phyloP scores from a whole-genome alignment of 148 eudicot species.

The Persicaria maculosa region DNA sequence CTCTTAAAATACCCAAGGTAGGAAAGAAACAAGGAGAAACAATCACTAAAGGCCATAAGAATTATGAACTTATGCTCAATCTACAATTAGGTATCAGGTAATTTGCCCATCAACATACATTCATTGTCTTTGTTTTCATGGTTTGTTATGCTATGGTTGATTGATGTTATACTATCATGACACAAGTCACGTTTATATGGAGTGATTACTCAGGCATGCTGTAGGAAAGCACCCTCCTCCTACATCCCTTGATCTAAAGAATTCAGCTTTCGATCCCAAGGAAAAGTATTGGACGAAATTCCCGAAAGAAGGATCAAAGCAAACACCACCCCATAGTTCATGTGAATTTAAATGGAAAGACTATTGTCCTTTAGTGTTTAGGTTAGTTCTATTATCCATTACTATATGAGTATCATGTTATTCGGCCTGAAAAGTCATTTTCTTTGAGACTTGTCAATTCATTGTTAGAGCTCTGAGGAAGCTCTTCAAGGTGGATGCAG shows the following conservation, averaged over 20 bases:
- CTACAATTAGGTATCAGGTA: constrained; percentile 39
- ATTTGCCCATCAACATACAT: not conserved
- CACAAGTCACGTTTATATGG: not conserved
- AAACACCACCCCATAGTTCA: constrained; percentile 19
- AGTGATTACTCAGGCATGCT: constrained; percentile 5
- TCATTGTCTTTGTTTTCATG: not conserved
- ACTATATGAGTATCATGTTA: too few species aligned
- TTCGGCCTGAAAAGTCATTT: not conserved
- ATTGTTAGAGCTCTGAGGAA: constrained; percentile 32
- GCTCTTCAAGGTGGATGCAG: constrained; percentile 45
- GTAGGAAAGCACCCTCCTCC: constrained; percentile 16
- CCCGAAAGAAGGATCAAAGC: constrained; percentile 10
- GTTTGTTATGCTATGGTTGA: not conserved
- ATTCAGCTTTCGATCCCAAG: constrained; percentile 11
- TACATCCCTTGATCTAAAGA: constrained; percentile 26
- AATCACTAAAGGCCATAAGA: constrained; percentile 33
- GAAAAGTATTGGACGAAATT: constrained; percentile 14
- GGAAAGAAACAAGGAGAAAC: constrained; percentile 36
- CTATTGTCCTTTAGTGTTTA: constrained; percentile 17
- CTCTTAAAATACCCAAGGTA: constrained; percentile 9
- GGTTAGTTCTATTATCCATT: not conserved
- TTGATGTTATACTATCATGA: not conserved
- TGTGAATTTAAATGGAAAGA: constrained; percentile 17
- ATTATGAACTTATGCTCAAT: constrained; percentile 39
- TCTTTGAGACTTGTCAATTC: not conserved